phyloP scores from a whole-genome alignment of 148 eudicot species.

The Amaranthus cruentus region DNA sequence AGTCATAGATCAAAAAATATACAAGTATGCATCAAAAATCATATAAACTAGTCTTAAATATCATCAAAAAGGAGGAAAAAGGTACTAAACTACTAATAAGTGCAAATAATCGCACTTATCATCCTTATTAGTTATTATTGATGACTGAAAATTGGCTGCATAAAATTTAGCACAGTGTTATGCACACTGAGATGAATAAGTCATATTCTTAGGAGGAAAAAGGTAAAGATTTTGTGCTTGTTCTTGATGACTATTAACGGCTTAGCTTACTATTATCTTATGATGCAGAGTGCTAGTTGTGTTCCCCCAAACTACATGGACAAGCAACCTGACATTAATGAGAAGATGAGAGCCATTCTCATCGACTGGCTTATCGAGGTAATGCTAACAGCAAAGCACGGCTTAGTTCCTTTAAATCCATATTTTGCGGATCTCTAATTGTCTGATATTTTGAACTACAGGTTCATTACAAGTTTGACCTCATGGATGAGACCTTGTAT shows the following conservation, averaged over 20 bases:
- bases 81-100: no score
- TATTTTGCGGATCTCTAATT: not conserved
- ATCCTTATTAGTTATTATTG: no score
- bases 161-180: no score
- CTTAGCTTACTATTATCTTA: not conserved
- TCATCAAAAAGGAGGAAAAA: no score
- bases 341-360: slow-evolving; percentile 81
- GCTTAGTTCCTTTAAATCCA: not conserved
- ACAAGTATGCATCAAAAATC: no score
- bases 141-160: no score
- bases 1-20: no score
- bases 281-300: slow-evolving; percentile 45
- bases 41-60: no score
- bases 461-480: slow-evolving; percentile 89
- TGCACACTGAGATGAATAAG: no score
- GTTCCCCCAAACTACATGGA: slow-evolving; percentile 62
- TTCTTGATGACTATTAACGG: not conserved
- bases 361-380: slow-evolving; percentile 97
- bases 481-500: slow-evolving; percentile 87
- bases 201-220: not conserved
- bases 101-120: no score
- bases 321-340: slow-evolving; percentile 62
- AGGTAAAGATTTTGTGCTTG: not conserved
- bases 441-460: slow-evolving; percentile 16
- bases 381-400: not conserved